Conservation (phyloP, 768 basidiomycete species). For the Russula emetica region DNA sequence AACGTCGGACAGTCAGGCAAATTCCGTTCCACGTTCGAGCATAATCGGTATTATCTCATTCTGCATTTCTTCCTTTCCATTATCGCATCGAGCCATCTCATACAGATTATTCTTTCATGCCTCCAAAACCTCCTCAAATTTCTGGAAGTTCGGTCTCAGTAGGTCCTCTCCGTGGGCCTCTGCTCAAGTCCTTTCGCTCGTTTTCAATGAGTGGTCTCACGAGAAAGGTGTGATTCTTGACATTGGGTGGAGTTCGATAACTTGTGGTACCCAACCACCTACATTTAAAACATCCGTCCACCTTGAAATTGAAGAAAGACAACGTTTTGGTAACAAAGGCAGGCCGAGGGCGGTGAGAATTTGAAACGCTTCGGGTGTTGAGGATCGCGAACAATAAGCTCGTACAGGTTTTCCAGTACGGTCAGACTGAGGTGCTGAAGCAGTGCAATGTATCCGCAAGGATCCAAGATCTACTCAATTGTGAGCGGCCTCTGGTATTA, state of each 20-base stretch:
- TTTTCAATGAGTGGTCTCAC: slow-evolving; percentile 24
- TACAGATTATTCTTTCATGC: slow-evolving; percentile 19
- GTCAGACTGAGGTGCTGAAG: slow-evolving; percentile 19
- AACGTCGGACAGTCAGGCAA: slow-evolving; percentile 8
- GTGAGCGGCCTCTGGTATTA: slow-evolving; percentile 12
- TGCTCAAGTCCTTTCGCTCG: slow-evolving; percentile 15
- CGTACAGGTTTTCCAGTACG: slow-evolving; percentile 16
- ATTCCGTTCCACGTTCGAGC: slow-evolving; percentile 21
- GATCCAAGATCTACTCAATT: slow-evolving; percentile 13
- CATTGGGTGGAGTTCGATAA: slow-evolving; percentile 23
- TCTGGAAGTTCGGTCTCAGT: slow-evolving; percentile 20
- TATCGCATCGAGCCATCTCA: neutral
- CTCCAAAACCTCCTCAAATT: slow-evolving; percentile 12
- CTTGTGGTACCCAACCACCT: slow-evolving; percentile 9
- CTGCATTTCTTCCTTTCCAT: neutral
- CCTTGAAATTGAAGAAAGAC: slow-evolving; percentile 15
- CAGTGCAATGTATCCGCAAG: slow-evolving; percentile 3
- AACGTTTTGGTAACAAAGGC: slow-evolving; percentile 19
- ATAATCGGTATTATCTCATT: slow-evolving; percentile 21
- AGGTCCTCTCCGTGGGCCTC: slow-evolving; percentile 12
- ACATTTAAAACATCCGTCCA: slow-evolving; percentile 17
- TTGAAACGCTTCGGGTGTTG: neutral
- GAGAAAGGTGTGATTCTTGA: slow-evolving; percentile 23
- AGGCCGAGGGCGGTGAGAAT: slow-evolving; percentile 17
- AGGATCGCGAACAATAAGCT: neutral